phyloP scores from a whole-genome alignment of 2,329 filamentous ascomycete genomes.

The Penicillium digitatum region DNA sequence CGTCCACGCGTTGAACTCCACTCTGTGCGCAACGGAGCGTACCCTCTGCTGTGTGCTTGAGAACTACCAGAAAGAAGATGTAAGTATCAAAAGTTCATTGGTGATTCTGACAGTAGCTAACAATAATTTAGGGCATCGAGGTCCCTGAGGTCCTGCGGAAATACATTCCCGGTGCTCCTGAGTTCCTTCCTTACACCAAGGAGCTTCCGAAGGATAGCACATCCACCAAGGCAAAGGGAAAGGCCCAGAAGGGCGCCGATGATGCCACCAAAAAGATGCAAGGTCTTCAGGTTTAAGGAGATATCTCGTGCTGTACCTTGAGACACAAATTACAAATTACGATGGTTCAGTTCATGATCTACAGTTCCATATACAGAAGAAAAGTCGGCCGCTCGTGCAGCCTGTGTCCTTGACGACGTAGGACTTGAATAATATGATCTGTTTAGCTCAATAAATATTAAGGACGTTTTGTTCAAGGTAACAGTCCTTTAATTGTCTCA shows the following conservation, averaged over 20 bases:
- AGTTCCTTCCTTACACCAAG: conserved; percentile 84
- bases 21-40: conserved; percentile 83
- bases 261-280: conserved; percentile 42
- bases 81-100: conserved; percentile 38
- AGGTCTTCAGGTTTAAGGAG: conserved; percentile 37
- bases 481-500: no score
- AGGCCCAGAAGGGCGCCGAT: conserved; percentile 29
- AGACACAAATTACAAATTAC: not conserved
- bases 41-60: conserved; percentile 92
- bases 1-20: conserved; percentile 88
- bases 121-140: conserved; percentile 58
- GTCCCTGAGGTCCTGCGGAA: conserved; percentile 81
- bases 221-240: conserved; percentile 53
- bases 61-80: conserved; percentile 90
- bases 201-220: conserved; percentile 75
- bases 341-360: not conserved
- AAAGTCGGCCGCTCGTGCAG: not conserved
- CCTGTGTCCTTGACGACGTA: not conserved
- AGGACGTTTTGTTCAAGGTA: not conserved
- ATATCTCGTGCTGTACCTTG: not conserved
- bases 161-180: conserved; percentile 83
- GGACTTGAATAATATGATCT: not conserved
- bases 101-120: conserved; percentile 16
- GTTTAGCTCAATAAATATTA: not conserved
- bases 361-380: not conserved